A percentile compares a stretch with the other conserved stretches of the same genome.
Evolutionary conservation across 208 protist species (phyloP).

Genomic region (Leishmania guyanensis): DNA sequence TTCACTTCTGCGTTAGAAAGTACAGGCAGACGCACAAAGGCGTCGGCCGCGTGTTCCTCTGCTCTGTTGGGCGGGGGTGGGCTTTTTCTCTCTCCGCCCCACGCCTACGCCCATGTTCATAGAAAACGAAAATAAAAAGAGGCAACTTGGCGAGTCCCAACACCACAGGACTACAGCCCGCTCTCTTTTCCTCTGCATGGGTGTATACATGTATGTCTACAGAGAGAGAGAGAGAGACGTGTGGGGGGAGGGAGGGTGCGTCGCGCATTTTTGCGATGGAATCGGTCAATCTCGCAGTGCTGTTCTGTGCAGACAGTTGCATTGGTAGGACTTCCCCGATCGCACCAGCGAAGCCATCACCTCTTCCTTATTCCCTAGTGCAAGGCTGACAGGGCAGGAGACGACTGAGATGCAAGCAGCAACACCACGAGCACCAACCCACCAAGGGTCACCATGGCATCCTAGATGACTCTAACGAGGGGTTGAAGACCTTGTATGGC

Average conservation of each 20-base stretch:
- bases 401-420: neutral
- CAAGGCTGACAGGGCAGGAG: neutral
- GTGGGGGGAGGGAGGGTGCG: neutral
- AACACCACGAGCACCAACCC: neutral
- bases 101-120: too few species aligned
- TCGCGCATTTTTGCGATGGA: neutral
- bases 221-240: too few species aligned
- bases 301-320: neutral
- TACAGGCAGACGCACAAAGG: neutral
- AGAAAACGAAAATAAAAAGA: too few species aligned
- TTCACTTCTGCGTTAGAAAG: neutral
- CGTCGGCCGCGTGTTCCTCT: neutral
- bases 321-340: neutral
- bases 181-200: too few species aligned
- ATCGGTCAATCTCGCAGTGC: constrained; percentile 6
- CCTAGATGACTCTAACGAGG: neutral
- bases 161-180: too few species aligned
- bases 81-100: too few species aligned
- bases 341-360: neutral
- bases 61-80: neutral
- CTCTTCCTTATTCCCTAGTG: neutral
- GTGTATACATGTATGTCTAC: too few species aligned
- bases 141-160: too few species aligned
- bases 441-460: neutral
- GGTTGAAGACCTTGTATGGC: neutral